Evolutionary conservation across 148 eudicot species (phyloP).

Genomic region (Rhododendron griersonianum): DNA sequence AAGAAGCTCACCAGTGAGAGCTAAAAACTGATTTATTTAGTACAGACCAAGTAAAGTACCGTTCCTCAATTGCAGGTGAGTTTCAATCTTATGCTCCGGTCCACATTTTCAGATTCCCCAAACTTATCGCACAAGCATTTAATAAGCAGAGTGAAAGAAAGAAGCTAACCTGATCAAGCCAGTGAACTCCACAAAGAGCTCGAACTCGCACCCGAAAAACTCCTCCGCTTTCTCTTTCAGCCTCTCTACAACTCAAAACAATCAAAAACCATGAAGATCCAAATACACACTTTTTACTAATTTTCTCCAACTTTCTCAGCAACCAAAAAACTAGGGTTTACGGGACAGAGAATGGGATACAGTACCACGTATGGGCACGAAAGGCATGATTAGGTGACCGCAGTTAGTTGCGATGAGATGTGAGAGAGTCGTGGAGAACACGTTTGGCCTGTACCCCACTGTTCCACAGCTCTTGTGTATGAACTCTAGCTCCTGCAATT

Average conservation of each 20-base stretch:
- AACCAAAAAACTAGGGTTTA: not conserved
- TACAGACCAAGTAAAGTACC: not conserved
- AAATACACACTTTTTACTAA: not conserved
- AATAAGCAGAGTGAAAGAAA: not conserved
- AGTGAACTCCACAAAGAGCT: conserved; percentile 87
- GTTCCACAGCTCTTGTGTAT: conserved; percentile 89
- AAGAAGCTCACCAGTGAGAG: not conserved
- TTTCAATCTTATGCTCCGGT: not conserved
- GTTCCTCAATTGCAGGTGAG: not conserved
- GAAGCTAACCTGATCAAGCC: conserved; percentile 75
- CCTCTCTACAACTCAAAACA: conserved; percentile 28
- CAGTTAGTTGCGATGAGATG: conserved; percentile 91
- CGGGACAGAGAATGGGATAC: not conserved
- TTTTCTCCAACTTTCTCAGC: conserved; percentile 19
- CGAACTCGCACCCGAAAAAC: conserved; percentile 73
- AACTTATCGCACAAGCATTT: not conserved
- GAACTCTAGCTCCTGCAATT: conserved; percentile 69
- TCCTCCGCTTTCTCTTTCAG: conserved; percentile 83
- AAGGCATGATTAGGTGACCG: conserved; percentile 73
- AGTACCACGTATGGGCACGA: conserved; percentile 68
- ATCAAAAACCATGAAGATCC: not conserved
- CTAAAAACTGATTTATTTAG: not conserved
- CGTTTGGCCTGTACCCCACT: conserved; percentile 87
- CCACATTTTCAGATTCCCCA: not conserved
- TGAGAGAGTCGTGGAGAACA: conserved; percentile 91